A percentile compares a stretch with the other conserved stretches of the same genome.
Evolutionary conservation across 2,329 filamentous ascomycete species (phyloP).

Genomic region (Penicillium sclerotiorum): DNA sequence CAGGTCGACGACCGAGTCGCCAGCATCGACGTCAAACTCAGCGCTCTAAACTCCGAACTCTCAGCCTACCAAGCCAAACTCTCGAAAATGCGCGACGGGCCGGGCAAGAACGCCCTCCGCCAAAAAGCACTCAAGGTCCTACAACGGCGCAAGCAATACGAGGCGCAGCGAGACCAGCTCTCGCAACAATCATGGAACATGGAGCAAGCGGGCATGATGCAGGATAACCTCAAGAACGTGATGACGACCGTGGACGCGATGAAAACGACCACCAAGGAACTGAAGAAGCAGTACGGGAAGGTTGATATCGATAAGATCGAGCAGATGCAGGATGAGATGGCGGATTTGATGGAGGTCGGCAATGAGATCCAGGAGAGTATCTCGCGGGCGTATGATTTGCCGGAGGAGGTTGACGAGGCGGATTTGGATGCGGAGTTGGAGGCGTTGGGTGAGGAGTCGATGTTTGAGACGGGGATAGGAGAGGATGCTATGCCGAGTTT

Average conservation of each 20-base stretch:
- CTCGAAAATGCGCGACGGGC: conserved; percentile 90
- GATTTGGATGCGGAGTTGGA: conserved; percentile 96
- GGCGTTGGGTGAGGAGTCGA: conserved; percentile 89
- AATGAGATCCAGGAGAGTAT: conserved; percentile 98
- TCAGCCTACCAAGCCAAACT: conserved; percentile 85
- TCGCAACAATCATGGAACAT: conserved; percentile 98
- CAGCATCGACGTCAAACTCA: conserved; percentile 90
- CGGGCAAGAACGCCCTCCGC: conserved; percentile 88
- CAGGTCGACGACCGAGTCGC: conserved; percentile 80
- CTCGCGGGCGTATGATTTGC: conserved; percentile 86
- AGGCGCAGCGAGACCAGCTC: conserved; percentile 89
- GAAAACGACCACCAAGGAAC: conserved; percentile 92
- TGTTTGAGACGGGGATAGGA: conserved; percentile 71
- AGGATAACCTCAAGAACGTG: conserved; percentile 96
- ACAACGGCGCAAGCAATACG: conserved; percentile 91
- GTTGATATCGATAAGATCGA: conserved; percentile 98
- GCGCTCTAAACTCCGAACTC: conserved; percentile 88
- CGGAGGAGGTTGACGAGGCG: conserved; percentile 94
- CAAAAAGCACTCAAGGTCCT: conserved; percentile 93
- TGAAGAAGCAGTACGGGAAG: conserved; percentile 94
- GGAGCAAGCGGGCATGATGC: conserved; percentile 98
- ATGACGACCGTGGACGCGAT: conserved; percentile 98
- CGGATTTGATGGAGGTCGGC: conserved; percentile 92
- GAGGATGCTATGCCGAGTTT: conserved; percentile 74
- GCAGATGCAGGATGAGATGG: conserved; percentile 98